Base-by-base conservation (phyloP, 2,329 filamentous ascomycete genomes). In the Colletotrichum endophyticum region DNA sequence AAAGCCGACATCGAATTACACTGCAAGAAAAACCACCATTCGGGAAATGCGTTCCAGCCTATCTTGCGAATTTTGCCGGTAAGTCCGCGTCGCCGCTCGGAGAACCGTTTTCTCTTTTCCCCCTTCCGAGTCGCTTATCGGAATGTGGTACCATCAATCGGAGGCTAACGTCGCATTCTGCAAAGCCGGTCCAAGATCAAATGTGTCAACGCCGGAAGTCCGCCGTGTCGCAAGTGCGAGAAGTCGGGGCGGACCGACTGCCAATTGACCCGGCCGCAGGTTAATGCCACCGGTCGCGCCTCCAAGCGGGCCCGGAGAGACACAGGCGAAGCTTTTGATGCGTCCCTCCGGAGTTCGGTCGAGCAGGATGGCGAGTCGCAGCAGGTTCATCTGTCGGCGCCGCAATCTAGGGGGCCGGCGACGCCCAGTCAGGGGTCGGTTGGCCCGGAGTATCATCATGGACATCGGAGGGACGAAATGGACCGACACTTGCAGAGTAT, bases 31-130 rank as follows among this genome's bases (percentile, higher is more conserved):
- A 44, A 59, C 53, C 12, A 30, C 44, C 44, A 49, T 49, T 53
- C 49, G 34, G 72, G 27, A 63, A 32, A 84, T 85, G 84, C 77
- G 84, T 1, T 83, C 84, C 27, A 85, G 83, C 73, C 49, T 85
- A 25, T 85, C 83, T 4, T 85, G 83, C 77, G 83, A 84, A 39
- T 77, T 78, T 39, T 85, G 84, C 69, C 79, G 84, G 84, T 84
- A 76, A 77, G 81, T 78, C 30, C 9, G 19, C 53, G 6, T 66
- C 15, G 12, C 19, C 57, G n/a, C 34, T 36, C 57, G 44, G 67
- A 27, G 27, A 27, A 19, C 44, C 44, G 44, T 49, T 49, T 49
- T 49, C 44, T 49, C 44, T 22, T 49, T 13, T 0, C 44, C 44
- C 11, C 6, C 4, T 22, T 36, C 8, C 27, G 6, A 8, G 44